Evolutionary conservation across 2,329 filamentous ascomycete species (phyloP), one percentile per base, ranked within the genome.

Genomic region (Calonectria crousiana): DNA sequence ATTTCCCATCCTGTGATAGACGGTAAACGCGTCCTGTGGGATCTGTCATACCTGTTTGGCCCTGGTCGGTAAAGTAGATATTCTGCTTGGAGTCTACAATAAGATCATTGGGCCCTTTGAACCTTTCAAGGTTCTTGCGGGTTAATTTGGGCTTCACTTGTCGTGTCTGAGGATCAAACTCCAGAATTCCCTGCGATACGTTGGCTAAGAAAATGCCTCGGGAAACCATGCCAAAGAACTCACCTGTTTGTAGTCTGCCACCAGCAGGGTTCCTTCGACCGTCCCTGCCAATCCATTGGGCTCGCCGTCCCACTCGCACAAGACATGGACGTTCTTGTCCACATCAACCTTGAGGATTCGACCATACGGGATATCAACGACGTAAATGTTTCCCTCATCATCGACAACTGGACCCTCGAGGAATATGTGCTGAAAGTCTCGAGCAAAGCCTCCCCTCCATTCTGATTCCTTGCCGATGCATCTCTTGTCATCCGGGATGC

Each of bases 31-130:
- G 81, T 0, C 85, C 85, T 0, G 85, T 86, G 9, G 77, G 85
- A 32, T 87, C 86, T 0, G 84, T 85, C 78, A 87, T 82, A 5
- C 85, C 85, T 0, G 85, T 87, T 62, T 87, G 85, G 0, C 86
- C 86, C 76, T 87, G 86, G 52, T 87, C 85, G 1, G 86, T 87
- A 44, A 87, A 87, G 77, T 86, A 87, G 4, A 87, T 73, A 34
- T 85, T 83, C 4, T 80, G 78, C 18, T 81, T 80, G 0, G 83
- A 85, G 34, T 84, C 84, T 5, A 86, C 64, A 20, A 86, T 82
- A 1, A 87, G 76, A 67, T 87, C 85, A 62, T 87, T 87, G 0
- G 83, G 83, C 0, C 86, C 85, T 68, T 87, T 87, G 78, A 87
- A 87, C 5, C 85, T 80, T 58, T 87, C 85, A 0, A 87, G 80